Evolutionary conservation across 2,329 filamentous ascomycete species (phyloP).

Genomic region (Alternaria tenuissima): DNA sequence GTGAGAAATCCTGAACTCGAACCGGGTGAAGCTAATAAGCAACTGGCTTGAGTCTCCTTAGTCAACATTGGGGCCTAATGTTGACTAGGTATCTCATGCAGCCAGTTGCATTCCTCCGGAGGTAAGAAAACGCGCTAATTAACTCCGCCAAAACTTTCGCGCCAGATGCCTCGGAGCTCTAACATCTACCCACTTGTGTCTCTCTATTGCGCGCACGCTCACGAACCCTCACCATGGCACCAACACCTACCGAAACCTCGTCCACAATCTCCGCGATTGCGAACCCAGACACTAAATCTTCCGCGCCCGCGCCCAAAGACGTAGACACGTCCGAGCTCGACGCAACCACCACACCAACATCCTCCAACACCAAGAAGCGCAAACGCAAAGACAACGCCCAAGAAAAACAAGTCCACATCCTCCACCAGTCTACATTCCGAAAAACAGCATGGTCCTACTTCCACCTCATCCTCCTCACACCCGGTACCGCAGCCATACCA

Average conservation of each 20-base stretch:
- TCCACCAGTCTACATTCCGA: conserved; percentile 51
- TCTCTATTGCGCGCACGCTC: neutral
- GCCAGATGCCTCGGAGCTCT: conserved; percentile 10
- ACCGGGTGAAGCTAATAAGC: no score
- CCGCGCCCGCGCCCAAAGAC: neutral
- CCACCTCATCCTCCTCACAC: conserved; percentile 48
- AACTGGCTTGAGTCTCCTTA: no score
- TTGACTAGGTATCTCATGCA: neutral
- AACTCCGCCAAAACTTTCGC: conserved; percentile 34
- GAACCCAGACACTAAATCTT: neutral
- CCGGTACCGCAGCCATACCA: conserved; percentile 6
- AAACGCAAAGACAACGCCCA: conserved; percentile 22
- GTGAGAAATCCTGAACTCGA: no score
- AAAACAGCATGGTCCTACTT: conserved; percentile 53
- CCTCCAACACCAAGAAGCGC: conserved; percentile 10
- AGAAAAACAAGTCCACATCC: conserved; percentile 22
- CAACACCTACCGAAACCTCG: neutral
- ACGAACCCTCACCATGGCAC: neutral
- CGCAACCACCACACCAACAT: neutral
- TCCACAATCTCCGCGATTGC: neutral
- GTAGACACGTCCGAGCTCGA: conserved; percentile 3
- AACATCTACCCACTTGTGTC: neutral
- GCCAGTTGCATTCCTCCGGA: conserved; percentile 9
- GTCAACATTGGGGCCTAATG: no score
- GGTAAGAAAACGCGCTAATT: conserved; percentile 29